Evolutionary conservation across 2,329 filamentous ascomycete species (phyloP), one percentile per base, ranked within the genome.

Genomic region (Nemania sp.): DNA sequence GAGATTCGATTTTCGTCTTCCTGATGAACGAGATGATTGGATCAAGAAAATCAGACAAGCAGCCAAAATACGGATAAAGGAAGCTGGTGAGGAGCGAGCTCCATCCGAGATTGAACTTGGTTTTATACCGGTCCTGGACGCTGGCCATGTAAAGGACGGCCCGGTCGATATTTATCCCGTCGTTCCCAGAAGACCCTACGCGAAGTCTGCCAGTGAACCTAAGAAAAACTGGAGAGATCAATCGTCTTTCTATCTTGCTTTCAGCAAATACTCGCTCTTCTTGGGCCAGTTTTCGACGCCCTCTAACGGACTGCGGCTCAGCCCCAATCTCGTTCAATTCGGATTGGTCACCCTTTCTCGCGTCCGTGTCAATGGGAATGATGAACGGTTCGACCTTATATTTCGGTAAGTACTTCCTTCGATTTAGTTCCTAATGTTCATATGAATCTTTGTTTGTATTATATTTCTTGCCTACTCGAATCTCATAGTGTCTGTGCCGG

Each of bases 341-440:
- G 87, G 87, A 0, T 78, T 87, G 27, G 83, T 87, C 6, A 86
- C 83, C 0, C 78, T 89, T 62, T 84, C 85, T 64, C 80, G 80
- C 18, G 84, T 88, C 69, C 82, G 81, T 61, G 85, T 85, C 1
- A 85, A 85, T 2, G 80, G 82, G 2, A 83, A 86, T 66, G 86
- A 88, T 71, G 86, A 89, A 75, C 80, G 86, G 18, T 88, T 89
- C 72, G 81, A 84, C 41, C 81, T 89, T 71, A 80, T 81, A 29
- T 88, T 88, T 73, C 84, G 86, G 83, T 86, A 78, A 77, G 82
- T 56, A 13, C 15, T 24, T 27, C n/a, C 65, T 45, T 45, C 18
- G 1, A 43, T 18, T 24, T 10, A 6, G n/a, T 24, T 29, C 11
- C 27, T n/a, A 51, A 15, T 22, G 7, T 27, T 18, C 29, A 45